Evolutionary conservation across 805 yeast genomes (phyloP).

Genomic region (Cyberlindnera lachancei): DNA sequence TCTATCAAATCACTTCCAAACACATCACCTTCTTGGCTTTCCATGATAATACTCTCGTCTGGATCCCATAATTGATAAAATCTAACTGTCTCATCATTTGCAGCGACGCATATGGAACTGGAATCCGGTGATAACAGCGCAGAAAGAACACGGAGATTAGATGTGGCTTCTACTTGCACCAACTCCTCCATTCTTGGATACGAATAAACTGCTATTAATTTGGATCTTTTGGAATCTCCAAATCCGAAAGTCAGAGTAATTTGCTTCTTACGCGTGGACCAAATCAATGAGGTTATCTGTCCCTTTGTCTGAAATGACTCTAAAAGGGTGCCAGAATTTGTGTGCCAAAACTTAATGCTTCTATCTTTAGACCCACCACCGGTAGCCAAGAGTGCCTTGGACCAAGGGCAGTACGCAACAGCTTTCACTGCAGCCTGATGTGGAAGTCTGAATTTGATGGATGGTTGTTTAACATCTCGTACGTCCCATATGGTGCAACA

Average conservation of each 20-base stretch:
- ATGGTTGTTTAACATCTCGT: conserved; percentile 32
- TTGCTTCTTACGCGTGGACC: conserved; percentile 64
- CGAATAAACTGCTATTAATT: conserved; percentile 51
- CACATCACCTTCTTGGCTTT: conserved; percentile 36
- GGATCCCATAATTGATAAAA: conserved; percentile 68
- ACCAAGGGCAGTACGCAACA: conserved; percentile 87
- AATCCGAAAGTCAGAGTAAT: conserved; percentile 79
- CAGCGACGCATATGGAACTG: conserved; percentile 58
- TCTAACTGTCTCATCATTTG: conserved; percentile 71
- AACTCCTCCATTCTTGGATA: conserved; percentile 56
- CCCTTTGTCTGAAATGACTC: conserved; percentile 49
- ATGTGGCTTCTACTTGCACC: conserved; percentile 40
- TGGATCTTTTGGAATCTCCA: conserved; percentile 44
- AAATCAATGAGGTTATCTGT: conserved; percentile 71
- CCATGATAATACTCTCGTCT: conserved; percentile 26
- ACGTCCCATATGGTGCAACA: conserved; percentile 74
- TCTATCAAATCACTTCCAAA: conserved; percentile 55
- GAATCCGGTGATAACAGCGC: conserved; percentile 62
- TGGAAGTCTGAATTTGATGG: conserved; percentile 38
- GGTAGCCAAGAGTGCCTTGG: conserved; percentile 69
- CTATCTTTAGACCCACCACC: conserved; percentile 88
- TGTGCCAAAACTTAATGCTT: conserved; percentile 81
- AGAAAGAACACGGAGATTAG: conserved; percentile 53
- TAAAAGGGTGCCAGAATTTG: conserved; percentile 66
- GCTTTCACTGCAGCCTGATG: conserved; percentile 91